Evolutionary conservation across 2,329 filamentous ascomycete genomes (phyloP).

Genomic region (Juglanconis sp.): DNA sequence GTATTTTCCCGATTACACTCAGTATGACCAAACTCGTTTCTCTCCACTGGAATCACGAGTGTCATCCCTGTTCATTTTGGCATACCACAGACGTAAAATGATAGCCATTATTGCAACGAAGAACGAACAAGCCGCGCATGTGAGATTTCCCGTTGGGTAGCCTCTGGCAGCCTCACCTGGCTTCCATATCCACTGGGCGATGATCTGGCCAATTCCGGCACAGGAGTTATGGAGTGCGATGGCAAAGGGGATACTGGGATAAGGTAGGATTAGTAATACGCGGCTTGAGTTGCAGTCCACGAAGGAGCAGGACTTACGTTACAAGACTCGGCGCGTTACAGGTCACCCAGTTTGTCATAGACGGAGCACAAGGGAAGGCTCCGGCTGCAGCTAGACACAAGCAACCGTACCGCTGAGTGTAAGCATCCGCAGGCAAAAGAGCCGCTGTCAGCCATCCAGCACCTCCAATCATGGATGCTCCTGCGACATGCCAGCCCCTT

Average conservation of each 20-base stretch:
- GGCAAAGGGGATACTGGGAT: conserved; percentile 28
- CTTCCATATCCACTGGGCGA: conserved; percentile 39
- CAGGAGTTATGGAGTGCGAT: conserved; percentile 35
- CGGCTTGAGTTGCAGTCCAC: too few species aligned
- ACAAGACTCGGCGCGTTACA: conserved; percentile 34
- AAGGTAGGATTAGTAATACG: background rate
- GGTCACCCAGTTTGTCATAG: conserved; percentile 36
- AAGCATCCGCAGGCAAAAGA: conserved; percentile 25
- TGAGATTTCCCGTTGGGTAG: conserved; percentile 37
- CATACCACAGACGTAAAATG: conserved; percentile 22
- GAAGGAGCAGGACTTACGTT: conserved; percentile 16
- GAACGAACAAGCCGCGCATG: conserved; percentile 37
- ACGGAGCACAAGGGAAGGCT: conserved; percentile 33
- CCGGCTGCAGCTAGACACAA: conserved; percentile 34
- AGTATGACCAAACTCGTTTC: conserved; percentile 25
- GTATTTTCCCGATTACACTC: background rate
- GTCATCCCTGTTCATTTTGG: conserved; percentile 23
- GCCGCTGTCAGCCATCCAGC: conserved; percentile 30
- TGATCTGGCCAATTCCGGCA: conserved; percentile 35
- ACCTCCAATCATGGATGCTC: conserved; percentile 27
- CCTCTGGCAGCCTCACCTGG: conserved; percentile 26
- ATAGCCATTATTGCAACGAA: conserved; percentile 23
- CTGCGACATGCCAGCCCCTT: conserved; percentile 24
- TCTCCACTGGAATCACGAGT: conserved; percentile 21
- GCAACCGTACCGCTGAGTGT: conserved; percentile 31